Percentiles rank a stretch among this genome's conserved stretches.
Conservation (phyloP, 352 stramenopile genomes). For the Globisporangium spiculum region DNA sequence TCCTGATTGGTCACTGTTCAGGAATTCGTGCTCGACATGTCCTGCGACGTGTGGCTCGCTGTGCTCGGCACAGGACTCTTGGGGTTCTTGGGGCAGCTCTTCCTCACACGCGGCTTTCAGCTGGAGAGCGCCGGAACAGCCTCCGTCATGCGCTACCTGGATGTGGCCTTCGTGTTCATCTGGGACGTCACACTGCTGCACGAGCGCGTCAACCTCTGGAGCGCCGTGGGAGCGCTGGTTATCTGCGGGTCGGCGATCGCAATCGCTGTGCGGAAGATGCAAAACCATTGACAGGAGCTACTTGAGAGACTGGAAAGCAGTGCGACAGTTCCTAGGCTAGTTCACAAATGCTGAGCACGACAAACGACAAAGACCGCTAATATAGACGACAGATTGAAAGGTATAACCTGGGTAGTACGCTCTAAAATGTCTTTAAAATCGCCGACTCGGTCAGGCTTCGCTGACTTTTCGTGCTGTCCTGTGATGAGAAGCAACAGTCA, state of each 20-base stretch:
- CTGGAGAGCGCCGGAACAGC: conserved; percentile 38
- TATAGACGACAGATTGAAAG: background rate
- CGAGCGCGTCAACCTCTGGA: conserved; percentile 34
- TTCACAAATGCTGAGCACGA: background rate
- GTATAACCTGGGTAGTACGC: background rate
- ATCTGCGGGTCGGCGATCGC: conserved; percentile 31
- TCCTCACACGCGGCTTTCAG: conserved; percentile 44
- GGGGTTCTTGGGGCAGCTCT: conserved; percentile 41
- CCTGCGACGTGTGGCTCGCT: conserved; percentile 20
- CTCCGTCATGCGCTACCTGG: conserved; percentile 39
- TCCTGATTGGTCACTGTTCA: background rate
- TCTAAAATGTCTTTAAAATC: background rate
- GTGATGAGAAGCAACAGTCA: background rate
- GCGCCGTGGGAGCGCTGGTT: conserved; percentile 29
- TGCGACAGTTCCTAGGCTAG: background rate
- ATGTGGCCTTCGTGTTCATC: conserved; percentile 44
- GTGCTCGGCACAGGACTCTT: conserved; percentile 28
- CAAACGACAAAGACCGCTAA: background rate
- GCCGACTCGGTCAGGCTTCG: background rate
- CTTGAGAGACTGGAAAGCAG: background rate
- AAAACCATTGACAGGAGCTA: background rate
- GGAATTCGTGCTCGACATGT: conserved; percentile 17
- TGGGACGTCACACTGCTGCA: conserved; percentile 33
- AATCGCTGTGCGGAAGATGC: conserved; percentile 26
- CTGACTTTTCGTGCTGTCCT: background rate